Evolutionary conservation across 2,329 filamentous ascomycete genomes (phyloP).

Genomic region (Cladosporium cucumerinum): DNA sequence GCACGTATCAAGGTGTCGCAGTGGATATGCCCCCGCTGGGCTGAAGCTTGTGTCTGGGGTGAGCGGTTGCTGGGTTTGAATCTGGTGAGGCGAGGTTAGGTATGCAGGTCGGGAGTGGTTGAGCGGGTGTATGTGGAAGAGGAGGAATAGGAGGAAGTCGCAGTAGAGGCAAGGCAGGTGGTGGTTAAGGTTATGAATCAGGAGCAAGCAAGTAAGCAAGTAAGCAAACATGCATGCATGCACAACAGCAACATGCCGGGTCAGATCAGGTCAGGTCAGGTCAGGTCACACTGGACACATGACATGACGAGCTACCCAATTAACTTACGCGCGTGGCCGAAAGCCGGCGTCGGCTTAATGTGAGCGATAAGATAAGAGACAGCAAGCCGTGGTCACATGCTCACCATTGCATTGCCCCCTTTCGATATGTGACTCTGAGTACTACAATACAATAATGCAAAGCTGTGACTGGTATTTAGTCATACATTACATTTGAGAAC

Average conservation of each 20-base stretch:
- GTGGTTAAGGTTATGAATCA: constrained; percentile 3
- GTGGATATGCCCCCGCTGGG: neutral
- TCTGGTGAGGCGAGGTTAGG: neutral
- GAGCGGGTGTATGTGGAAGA: neutral
- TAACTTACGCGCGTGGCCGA: constrained; percentile 2
- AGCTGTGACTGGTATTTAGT: neutral
- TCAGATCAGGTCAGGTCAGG: neutral
- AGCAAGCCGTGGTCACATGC: neutral
- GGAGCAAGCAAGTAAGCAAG: neutral
- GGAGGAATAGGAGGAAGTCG: neutral
- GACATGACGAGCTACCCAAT: constrained; percentile 7
- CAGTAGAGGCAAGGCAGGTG: neutral
- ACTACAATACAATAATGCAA: too few species aligned
- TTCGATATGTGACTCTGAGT: neutral
- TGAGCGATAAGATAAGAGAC: constrained; percentile 7
- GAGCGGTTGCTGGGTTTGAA: neutral
- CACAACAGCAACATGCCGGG: neutral
- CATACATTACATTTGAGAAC: too few species aligned
- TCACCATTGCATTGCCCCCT: neutral
- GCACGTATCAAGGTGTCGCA: neutral
- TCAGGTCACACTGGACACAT: constrained; percentile 4
- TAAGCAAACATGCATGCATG: too few species aligned
- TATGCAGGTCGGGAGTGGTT: neutral
- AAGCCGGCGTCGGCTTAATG: constrained; percentile 2
- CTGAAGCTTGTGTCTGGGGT: neutral